phyloP scores from a whole-genome alignment of 768 basidiomycete species.

The Dioszegia aurantiaca region DNA sequence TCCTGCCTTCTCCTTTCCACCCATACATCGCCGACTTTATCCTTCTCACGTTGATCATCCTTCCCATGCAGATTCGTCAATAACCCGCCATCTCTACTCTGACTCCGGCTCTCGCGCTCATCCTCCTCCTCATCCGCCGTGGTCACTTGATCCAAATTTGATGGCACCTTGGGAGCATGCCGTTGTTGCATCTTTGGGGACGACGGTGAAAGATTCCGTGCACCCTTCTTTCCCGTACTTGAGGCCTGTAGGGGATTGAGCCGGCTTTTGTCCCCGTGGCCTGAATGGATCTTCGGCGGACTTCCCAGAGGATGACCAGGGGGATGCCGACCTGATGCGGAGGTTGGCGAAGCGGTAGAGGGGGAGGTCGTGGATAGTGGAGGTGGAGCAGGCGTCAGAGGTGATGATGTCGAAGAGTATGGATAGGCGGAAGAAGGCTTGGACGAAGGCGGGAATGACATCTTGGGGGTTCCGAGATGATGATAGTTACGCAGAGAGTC shows the following conservation, averaged over 20 bases:
- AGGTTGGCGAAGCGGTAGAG: background rate
- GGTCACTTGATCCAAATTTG: constrained; percentile 10
- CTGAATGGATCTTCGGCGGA: constrained; percentile 1
- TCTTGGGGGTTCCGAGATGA: constrained; percentile 38
- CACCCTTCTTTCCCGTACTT: background rate
- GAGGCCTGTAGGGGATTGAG: background rate
- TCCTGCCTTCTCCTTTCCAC: constrained; percentile 6
- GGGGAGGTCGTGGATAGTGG: background rate
- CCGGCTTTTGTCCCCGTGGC: background rate
- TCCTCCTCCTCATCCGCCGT: constrained; percentile 12
- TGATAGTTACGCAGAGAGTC: constrained; percentile 41
- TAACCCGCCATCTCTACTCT: background rate
- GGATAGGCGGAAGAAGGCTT: constrained; percentile 3
- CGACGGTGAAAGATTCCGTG: background rate
- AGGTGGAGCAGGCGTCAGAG: background rate
- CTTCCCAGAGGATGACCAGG: background rate
- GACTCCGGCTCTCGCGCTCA: background rate
- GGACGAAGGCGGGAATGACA: constrained; percentile 28
- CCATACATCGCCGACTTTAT: background rate
- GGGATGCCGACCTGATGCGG: background rate
- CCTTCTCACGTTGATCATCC: background rate
- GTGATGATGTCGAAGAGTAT: constrained; percentile 9
- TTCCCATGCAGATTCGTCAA: background rate
- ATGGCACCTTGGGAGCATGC: constrained; percentile 3
- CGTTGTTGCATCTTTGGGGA: background rate